Base-by-base conservation (phyloP, 306 rosid species). In the Corylus avellana region DNA sequence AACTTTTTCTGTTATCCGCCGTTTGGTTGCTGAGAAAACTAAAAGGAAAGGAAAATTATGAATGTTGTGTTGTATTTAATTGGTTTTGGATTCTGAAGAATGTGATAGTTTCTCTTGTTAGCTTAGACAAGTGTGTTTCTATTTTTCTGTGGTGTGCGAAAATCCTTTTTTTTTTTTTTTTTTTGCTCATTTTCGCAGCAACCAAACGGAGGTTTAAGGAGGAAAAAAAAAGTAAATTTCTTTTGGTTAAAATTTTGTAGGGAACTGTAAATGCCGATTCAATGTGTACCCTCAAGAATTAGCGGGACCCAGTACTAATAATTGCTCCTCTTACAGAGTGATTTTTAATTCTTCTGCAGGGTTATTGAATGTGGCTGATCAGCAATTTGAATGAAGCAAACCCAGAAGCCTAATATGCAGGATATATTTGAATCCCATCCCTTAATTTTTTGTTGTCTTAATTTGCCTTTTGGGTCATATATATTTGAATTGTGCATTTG, bases 231-330 rank as follows among this genome's bases (percentile, higher is more conserved):
- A 8, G 11, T 39, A 39, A 39, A 3, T 66, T 66, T 66, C 0
- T 61, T 61, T 12, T 22, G 78, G 70, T 57, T 46, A 73, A 82
- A 59, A 51, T n/a, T 50, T 37, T 66, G 70, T 1, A 25, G 50
- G 20, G 35, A 18, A 35, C 27, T 59, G 44, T 76, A 27, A 68
- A 25, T 62, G 73, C 75, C 73, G 75, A 70, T 49, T 63, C 59
- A 22, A 35, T 35, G 47, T 9, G 18, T 22, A 22, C 25, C 25
- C 25, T 22, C 25, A 22, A 22, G 25, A 22, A 22, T 22, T 22
- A 22, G 25, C 25, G 25, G 25, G 25, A 22, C 25, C 25, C 25
- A 22, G 25, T 22, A 22, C 25, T 8, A 22, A 22, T 22, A 22
- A 22, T 22, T 22, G 25, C 25, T 22, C 25, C 25, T 22, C 25